Percentiles rank a stretch among this genome's conserved stretches.
Evolutionary conservation across 768 basidiomycete genomes (phyloP).

Genomic region (Termitomyces sp.): DNA sequence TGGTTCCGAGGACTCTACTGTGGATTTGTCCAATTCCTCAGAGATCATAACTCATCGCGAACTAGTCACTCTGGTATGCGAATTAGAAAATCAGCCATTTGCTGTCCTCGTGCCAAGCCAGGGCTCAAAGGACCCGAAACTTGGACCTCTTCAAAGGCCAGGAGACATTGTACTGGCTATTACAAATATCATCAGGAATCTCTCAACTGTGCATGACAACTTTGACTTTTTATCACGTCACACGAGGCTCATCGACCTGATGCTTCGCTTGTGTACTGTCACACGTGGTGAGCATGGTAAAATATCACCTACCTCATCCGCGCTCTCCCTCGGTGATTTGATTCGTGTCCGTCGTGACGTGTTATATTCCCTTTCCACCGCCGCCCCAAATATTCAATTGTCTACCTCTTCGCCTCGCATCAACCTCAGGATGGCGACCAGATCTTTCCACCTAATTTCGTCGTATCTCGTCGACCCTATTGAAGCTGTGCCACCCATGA

Average conservation of each 20-base stretch:
- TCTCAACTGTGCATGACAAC: constrained; percentile 75
- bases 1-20: constrained; percentile 32
- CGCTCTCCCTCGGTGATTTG: constrained; percentile 66
- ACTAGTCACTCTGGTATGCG: constrained; percentile 51
- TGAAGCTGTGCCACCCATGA: constrained; percentile 60
- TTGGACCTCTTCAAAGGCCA: constrained; percentile 60
- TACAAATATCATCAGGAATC: constrained; percentile 81
- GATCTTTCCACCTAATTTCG: constrained; percentile 61
- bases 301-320: constrained; percentile 43
- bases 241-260: constrained; percentile 53
- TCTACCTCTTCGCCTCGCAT: constrained; percentile 35
- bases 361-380: constrained; percentile 60
- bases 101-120: constrained; percentile 45
- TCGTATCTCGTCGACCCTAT: constrained; percentile 71
- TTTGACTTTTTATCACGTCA: constrained; percentile 59
- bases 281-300: constrained; percentile 25
- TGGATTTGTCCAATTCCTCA: constrained; percentile 22
- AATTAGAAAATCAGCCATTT: constrained; percentile 56
- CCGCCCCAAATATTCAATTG: constrained; percentile 50
- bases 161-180: constrained; percentile 65
- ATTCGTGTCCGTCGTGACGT: constrained; percentile 73
- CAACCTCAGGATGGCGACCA: constrained; percentile 43
- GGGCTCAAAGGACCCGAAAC: constrained; percentile 41
- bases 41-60: constrained; percentile 60
- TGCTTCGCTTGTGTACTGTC: constrained; percentile 68